These are phyloP conservation scores for Sanghuangporus weigelae DNA, from an alignment of 1,284 basidiomycete species.

Conservation along the genomic window DNA sequence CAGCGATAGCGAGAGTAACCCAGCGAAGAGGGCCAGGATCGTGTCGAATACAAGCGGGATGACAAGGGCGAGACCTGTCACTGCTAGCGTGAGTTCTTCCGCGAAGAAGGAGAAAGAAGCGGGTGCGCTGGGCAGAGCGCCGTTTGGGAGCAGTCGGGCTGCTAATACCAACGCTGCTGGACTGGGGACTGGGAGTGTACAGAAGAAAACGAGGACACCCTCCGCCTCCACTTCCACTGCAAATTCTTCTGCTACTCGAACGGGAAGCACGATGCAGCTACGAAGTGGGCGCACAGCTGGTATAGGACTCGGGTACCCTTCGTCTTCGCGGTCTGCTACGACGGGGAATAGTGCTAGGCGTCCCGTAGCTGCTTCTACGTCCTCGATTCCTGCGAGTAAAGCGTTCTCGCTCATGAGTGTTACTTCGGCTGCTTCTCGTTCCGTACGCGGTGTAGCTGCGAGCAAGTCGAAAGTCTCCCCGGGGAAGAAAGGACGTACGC, in stretches of 20 bases:
- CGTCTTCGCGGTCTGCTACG: neutral
- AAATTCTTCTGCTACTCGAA: neutral
- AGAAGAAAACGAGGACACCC: slow-evolving; percentile 10
- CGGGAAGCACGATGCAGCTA: neutral
- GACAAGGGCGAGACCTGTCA: neutral
- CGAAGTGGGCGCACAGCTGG: neutral
- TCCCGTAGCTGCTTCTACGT: slow-evolving; percentile 4
- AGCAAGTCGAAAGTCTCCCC: neutral
- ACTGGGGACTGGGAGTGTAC: neutral
- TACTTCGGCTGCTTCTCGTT: neutral
- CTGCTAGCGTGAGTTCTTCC: neutral
- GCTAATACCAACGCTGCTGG: slow-evolving; percentile 4
- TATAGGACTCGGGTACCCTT: slow-evolving; percentile 8
- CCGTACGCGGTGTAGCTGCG: neutral
- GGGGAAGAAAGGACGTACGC: neutral
- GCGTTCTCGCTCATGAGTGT: neutral
- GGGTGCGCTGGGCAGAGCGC: slow-evolving; percentile 5
- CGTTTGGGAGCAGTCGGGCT: slow-evolving; percentile 8
- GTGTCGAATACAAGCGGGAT: slow-evolving; percentile 4
- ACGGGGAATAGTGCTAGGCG: neutral
- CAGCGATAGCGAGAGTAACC: slow-evolving; percentile 29
- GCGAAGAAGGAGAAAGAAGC: neutral
- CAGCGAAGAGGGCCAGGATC: slow-evolving; percentile 10
- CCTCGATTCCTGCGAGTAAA: neutral
- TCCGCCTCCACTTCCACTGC: neutral